Evolutionary conservation across 1,284 basidiomycete species (phyloP), one percentile per base, ranked within the genome.

Genomic region (Rhodotorula sp.): DNA sequence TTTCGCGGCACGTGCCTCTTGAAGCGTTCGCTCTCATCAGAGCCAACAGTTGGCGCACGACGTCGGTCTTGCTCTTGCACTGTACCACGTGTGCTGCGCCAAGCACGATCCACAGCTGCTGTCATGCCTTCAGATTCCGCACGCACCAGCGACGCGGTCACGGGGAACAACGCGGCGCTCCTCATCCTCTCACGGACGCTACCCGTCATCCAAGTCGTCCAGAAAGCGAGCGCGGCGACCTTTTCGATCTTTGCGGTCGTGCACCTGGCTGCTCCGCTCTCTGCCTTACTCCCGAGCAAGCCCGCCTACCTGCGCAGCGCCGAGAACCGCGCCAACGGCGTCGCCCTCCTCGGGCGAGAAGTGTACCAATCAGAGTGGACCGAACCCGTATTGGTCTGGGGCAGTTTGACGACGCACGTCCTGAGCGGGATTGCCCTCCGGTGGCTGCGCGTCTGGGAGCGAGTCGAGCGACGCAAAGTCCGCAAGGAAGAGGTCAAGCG

Each of bases 321-420:
- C 48, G 74, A 74, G 58, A 68, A 69, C 29, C 66, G 69, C 49
- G 76, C 77, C 1, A 68, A 61, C 30, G 70, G 67, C 1, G 44
- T 75, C 62, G 72, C 73, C 67, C 62, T 78, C 33, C 62, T 78
- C 48, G 76, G 68, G 0, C 67, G 77, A 6, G 77, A 76, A 44
- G 62, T 71, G 33, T 78, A 78, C 60, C 77, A 78, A 51, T 68
- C 68, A 5, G 67, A 62, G 15, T 62, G 64, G 62, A 61, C 56
- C 26, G 77, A 78, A 62, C 67, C 66, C 1, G 18, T 75, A 18
- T 18, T 77, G n/a, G 74, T 78, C 3, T 77, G 67, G 65, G 71
- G 72, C 18, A 72, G 70, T 24, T 46, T 72, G 33, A 63, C 42
- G 4, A 60, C 66, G 2, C 77, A 78, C 63, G 62, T 78, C 17